Base-by-base conservation (phyloP, 2,329 filamentous ascomycete genomes). In the Pseudovirgaria hyperparasitica region DNA sequence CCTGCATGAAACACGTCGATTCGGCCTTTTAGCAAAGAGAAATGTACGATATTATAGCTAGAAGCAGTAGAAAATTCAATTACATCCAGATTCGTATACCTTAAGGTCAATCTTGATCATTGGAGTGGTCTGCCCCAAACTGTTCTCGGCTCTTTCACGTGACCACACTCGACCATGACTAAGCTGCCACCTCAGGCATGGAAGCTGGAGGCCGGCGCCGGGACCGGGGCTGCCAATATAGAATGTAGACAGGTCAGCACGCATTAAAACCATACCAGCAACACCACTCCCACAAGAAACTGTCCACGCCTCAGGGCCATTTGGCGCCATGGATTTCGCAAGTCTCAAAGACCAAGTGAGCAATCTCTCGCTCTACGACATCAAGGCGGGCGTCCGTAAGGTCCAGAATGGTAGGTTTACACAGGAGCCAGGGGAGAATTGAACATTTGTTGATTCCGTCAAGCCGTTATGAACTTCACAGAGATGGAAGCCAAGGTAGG, bases 401-500 rank as follows among this genome's bases (percentile, higher is more conserved):
- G 82, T 92, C 33, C 86, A 94, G 52, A 94, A 94, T 87, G 86
- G 86, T 93, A 62, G 43, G 67, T 30, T 26, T 20, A 27, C 20
- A 19, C n/a, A n/a, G n/a, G n/a, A n/a, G n/a, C n/a, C n/a, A n/a
- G n/a, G n/a, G n/a, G n/a, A n/a, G n/a, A n/a, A n/a, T n/a, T n/a
- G n/a, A n/a, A n/a, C n/a, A 25, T 32, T 42, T 17, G 39, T 28
- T 35, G 25, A 31, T 28, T 32, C 28, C 31, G 33, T 14, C 37
- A 46, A 93, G 85, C 85, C 40, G 85, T 93, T 34, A 93, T 94
- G 86, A 94, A 93, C 61, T 93, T 87, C 57, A 93, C 86, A 22
- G 86, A 94, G 52, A 87, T 90, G 81, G 82, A 92, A 60, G 56
- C 70, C 32, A 76, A 76, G 60, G 67, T 66, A 38, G n/a, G n/a